phyloP scores from a whole-genome alignment of 2,329 filamentous ascomycete genomes.

The Fusarium nanum region DNA sequence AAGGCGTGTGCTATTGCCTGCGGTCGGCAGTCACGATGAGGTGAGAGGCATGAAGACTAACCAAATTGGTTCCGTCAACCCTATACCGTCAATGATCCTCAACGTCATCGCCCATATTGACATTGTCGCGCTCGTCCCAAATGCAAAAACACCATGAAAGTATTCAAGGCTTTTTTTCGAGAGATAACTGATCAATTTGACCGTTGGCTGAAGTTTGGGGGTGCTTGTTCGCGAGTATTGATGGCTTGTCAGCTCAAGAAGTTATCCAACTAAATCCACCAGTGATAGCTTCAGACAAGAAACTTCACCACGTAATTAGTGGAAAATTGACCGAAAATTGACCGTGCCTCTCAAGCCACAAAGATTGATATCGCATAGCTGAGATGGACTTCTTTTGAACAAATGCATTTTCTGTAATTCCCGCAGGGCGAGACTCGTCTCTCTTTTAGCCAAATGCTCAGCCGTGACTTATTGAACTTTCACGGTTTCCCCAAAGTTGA shows the following conservation, averaged over 20 bases:
- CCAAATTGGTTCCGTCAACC: conserved; percentile 7
- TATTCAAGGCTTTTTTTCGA: background rate
- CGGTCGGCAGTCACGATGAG: too few species aligned
- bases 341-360: background rate
- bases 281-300: background rate
- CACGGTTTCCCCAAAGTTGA: conserved; percentile 22
- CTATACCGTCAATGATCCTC: background rate
- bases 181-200: too few species aligned
- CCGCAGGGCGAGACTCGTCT: conserved; percentile 2
- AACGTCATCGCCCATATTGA: background rate
- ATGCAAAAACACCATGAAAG: background rate
- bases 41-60: background rate
- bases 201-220: too few species aligned
- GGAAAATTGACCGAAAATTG: conserved; percentile 17
- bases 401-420: conserved; percentile 8
- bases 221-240: background rate
- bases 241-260: background rate
- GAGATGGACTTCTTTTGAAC: conserved; percentile 9
- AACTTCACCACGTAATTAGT: conserved; percentile 6
- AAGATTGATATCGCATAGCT: background rate
- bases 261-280: background rate
- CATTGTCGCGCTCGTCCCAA: background rate
- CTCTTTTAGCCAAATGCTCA: conserved; percentile 2
- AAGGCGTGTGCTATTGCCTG: too few species aligned
- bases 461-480: conserved; percentile 15